phyloP scores from a whole-genome alignment of 495 filamentous ascomycete genomes.

The Corynascus novoguineensis region DNA sequence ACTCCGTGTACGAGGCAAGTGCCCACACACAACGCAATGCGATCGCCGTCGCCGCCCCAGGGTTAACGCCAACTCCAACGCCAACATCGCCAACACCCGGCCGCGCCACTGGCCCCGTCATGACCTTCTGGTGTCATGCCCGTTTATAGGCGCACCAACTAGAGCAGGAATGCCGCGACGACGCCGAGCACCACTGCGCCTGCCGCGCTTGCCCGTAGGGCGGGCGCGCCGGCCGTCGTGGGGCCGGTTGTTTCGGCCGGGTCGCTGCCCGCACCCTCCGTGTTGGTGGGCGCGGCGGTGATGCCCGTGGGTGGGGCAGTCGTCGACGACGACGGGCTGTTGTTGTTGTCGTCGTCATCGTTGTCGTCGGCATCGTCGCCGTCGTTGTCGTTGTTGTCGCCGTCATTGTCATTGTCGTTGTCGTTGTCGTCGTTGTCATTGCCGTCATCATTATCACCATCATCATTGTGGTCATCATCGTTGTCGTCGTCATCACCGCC shows the following conservation, averaged over 20 bases:
- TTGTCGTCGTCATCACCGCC: background rate
- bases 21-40: background rate
- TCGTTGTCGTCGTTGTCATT: no score
- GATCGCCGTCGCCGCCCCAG: no score
- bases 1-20: background rate
- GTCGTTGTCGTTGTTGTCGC: background rate
- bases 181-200: slow-evolving; percentile 22
- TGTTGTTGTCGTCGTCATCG: background rate
- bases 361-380: background rate
- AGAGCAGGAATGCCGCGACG: slow-evolving; percentile 29
- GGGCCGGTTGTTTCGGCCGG: background rate
- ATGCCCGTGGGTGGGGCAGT: background rate
- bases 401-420: background rate
- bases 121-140: background rate
- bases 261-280: background rate
- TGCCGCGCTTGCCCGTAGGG: slow-evolving; percentile 12
- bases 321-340: background rate
- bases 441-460: no score
- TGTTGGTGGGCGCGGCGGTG: background rate
- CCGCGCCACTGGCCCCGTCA: no score
- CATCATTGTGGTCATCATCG: no score
- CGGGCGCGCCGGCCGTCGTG: slow-evolving; percentile 3
- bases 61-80: slow-evolving; percentile 1
- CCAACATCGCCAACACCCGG: background rate
- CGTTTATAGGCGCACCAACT: background rate